Percentiles rank a stretch among this genome's conserved stretches.
These are phyloP conservation scores for Solanum hybrid DNA, from an alignment of 305 asterid genomes.

Conservation along the genomic window DNA sequence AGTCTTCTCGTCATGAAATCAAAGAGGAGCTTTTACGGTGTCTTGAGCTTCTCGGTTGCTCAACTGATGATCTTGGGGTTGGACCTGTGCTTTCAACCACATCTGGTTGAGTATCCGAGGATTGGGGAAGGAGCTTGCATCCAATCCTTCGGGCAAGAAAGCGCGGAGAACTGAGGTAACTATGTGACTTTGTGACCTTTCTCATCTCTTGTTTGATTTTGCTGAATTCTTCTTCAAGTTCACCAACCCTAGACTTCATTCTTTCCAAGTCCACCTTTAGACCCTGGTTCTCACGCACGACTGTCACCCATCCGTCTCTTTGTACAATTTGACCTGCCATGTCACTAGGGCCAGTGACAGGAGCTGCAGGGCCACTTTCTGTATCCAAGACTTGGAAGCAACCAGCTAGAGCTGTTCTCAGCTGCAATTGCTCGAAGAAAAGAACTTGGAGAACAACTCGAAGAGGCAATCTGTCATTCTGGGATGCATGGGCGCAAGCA, in stretches of 20 bases:
- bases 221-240: constrained; percentile 72
- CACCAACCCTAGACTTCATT: constrained; percentile 79
- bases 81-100: constrained; percentile 43
- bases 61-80: constrained; percentile 55
- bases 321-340: constrained; percentile 37
- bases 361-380: constrained; percentile 53
- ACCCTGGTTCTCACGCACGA: constrained; percentile 72
- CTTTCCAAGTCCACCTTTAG: constrained; percentile 75
- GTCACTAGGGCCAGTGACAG: constrained; percentile 29
- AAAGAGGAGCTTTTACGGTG: constrained; percentile 57
- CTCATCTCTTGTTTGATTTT: constrained; percentile 73
- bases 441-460: constrained; percentile 80
- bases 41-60: constrained; percentile 26
- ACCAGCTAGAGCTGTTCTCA: constrained; percentile 75
- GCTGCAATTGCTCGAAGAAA: constrained; percentile 90
- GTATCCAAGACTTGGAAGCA: constrained; percentile 55
- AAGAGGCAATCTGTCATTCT: constrained; percentile 79
- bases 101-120: constrained; percentile 42
- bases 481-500: constrained; percentile 98
- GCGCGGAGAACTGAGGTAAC: constrained; percentile 59
- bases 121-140: constrained; percentile 47
- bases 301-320: constrained; percentile 77
- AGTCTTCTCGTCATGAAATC: not conserved
- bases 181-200: constrained; percentile 58
- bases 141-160: constrained; percentile 31